Conservation (phyloP, 1,284 basidiomycete species). For the Inonotus hispidus region DNA sequence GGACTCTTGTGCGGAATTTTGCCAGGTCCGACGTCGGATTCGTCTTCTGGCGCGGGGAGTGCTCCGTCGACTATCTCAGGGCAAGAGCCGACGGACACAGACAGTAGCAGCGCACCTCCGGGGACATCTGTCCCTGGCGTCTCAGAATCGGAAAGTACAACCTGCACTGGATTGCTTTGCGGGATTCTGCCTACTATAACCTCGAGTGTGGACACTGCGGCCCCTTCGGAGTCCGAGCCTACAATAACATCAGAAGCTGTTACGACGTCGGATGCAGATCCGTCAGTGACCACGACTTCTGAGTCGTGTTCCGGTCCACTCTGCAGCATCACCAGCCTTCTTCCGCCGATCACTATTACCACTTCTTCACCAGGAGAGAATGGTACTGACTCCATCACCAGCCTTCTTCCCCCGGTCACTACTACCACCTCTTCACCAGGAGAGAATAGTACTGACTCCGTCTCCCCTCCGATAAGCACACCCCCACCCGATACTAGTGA, state of each 20-base stretch:
- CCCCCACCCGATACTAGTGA: neutral
- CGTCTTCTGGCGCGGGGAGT: neutral
- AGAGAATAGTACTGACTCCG: too few species aligned
- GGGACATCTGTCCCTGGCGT: neutral
- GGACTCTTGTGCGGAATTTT: constrained; percentile 2
- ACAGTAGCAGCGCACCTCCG: neutral
- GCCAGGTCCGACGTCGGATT: neutral
- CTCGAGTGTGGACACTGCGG: neutral
- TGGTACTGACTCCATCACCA: constrained; percentile 4
- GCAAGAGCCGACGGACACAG: neutral
- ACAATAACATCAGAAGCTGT: too few species aligned
- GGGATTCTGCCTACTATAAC: neutral
- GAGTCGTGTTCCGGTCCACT: constrained; percentile 11
- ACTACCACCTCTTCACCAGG: neutral
- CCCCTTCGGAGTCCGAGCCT: neutral
- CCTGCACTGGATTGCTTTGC: neutral
- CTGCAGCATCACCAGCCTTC: constrained; percentile 8
- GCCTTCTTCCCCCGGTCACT: constrained; percentile 1
- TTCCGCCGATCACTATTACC: constrained; percentile 1
- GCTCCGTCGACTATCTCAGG: neutral
- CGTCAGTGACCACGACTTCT: neutral
- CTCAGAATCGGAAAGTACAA: neutral
- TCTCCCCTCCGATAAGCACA: too few species aligned
- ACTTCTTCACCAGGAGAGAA: too few species aligned
- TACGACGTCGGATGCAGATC: neutral